Conservation (phyloP, 257 asterid genomes). For the Solanum lycopersicoides region DNA sequence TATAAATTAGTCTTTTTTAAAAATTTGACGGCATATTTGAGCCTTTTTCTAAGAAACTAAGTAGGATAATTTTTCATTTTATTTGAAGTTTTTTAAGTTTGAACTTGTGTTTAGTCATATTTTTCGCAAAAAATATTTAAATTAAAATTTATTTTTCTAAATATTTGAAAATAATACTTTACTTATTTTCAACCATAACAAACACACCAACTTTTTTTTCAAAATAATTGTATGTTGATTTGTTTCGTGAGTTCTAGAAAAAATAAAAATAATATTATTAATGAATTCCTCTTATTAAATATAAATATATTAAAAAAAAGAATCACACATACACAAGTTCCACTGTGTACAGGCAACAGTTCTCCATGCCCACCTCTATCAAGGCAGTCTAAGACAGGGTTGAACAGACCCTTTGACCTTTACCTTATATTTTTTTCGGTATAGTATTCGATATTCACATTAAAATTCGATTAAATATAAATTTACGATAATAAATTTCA, state of each 20-base stretch:
- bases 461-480: accelerated
- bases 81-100: too few species aligned
- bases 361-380: background rate
- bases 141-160: too few species aligned
- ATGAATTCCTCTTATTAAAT: background rate
- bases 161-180: too few species aligned
- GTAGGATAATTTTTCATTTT: background rate
- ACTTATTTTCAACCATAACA: too few species aligned
- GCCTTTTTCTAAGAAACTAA: background rate
- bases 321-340: background rate
- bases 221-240: background rate
- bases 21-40: accelerated
- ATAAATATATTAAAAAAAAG: background rate
- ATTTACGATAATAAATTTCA: too few species aligned
- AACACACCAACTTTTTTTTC: background rate
- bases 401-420: background rate
- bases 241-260: background rate
- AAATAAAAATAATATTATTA: background rate
- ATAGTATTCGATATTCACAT: accelerated
- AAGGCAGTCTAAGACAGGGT: background rate
- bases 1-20: too few species aligned
- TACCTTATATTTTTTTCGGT: background rate
- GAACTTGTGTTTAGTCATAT: too few species aligned
- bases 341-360: background rate
- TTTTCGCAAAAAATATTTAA: too few species aligned